Conservation (phyloP, 1,284 basidiomycete species). For the Fomitiporia mediterranea region DNA sequence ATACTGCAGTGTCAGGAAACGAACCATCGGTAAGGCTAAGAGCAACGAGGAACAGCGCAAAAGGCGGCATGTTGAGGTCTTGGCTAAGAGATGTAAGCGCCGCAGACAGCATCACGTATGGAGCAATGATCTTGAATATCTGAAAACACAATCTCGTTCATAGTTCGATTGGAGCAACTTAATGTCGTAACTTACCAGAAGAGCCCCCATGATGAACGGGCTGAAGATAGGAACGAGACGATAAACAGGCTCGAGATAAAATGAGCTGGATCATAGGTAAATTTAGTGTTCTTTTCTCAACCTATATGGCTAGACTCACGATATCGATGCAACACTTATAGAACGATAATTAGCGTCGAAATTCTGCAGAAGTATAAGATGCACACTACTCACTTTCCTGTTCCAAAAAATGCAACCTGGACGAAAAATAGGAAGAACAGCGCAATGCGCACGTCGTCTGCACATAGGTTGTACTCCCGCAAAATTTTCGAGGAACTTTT, state of each 20-base stretch:
- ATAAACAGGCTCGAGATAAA: constrained; percentile 88
- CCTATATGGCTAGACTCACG: constrained; percentile 41
- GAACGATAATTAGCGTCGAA: constrained; percentile 10
- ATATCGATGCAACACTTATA: constrained; percentile 79
- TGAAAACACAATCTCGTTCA: too few species aligned
- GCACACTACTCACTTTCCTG: constrained; percentile 64
- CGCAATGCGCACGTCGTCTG: constrained; percentile 69
- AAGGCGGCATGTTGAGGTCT: constrained; percentile 62
- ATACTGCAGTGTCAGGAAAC: too few species aligned
- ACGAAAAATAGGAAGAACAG: constrained; percentile 85
- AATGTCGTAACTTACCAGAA: constrained; percentile 52
- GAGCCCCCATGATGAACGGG: constrained; percentile 79
- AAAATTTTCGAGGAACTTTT: constrained; percentile 9
- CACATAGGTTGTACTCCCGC: constrained; percentile 42
- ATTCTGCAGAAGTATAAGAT: background rate
- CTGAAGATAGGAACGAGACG: constrained; percentile 84
- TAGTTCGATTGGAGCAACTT: too few species aligned
- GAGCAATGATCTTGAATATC: constrained; percentile 81
- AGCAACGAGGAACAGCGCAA: constrained; percentile 73
- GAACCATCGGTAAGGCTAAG: constrained; percentile 70
- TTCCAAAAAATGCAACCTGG: constrained; percentile 86
- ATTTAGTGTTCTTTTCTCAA: constrained; percentile 10
- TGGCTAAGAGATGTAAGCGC: constrained; percentile 65
- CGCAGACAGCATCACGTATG: constrained; percentile 73
- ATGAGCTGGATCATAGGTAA: constrained; percentile 47